A percentile compares a stretch with the other conserved stretches of the same genome.
These are phyloP conservation scores for Ganoderma meredithae DNA, from an alignment of 1,284 basidiomycete species.

Conservation along the genomic window DNA sequence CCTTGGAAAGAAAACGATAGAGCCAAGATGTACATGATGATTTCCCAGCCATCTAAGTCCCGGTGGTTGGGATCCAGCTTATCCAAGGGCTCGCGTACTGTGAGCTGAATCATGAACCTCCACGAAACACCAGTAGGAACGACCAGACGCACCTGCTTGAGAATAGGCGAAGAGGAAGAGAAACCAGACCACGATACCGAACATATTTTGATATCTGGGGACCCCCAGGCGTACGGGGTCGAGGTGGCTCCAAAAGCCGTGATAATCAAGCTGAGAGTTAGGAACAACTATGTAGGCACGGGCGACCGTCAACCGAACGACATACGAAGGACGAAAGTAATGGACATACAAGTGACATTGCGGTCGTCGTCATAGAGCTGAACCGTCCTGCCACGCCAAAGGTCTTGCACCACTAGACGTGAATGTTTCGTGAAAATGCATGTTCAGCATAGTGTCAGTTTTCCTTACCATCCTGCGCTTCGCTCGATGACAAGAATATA, in stretches of 20 bases:
- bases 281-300: slow-evolving; percentile 57
- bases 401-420: slow-evolving; percentile 63
- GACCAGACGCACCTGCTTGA: slow-evolving; percentile 67
- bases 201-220: slow-evolving; percentile 85
- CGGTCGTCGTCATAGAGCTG: slow-evolving; percentile 77
- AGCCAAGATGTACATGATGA: slow-evolving; percentile 78
- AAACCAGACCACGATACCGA: slow-evolving; percentile 83
- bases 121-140: slow-evolving; percentile 10
- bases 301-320: neutral
- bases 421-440: slow-evolving; percentile 6
- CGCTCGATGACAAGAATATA: slow-evolving; percentile 88
- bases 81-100: slow-evolving; percentile 79
- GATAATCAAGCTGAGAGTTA: slow-evolving; percentile 58
- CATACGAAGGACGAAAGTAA: neutral
- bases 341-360: slow-evolving; percentile 70
- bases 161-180: slow-evolving; percentile 88
- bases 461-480: slow-evolving; percentile 80
- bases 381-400: slow-evolving; percentile 86
- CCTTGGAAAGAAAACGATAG: slow-evolving; percentile 84
- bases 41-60: slow-evolving; percentile 79
- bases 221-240: slow-evolving; percentile 85
- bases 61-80: slow-evolving; percentile 57
- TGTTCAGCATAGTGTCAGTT: neutral
- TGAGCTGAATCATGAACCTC: neutral
- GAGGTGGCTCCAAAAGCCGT: slow-evolving; percentile 73